Percentiles rank a stretch among this genome's conserved stretches.
Evolutionary conservation across 768 basidiomycete genomes (phyloP).

Genomic region (Kwoniella dejecticola): DNA sequence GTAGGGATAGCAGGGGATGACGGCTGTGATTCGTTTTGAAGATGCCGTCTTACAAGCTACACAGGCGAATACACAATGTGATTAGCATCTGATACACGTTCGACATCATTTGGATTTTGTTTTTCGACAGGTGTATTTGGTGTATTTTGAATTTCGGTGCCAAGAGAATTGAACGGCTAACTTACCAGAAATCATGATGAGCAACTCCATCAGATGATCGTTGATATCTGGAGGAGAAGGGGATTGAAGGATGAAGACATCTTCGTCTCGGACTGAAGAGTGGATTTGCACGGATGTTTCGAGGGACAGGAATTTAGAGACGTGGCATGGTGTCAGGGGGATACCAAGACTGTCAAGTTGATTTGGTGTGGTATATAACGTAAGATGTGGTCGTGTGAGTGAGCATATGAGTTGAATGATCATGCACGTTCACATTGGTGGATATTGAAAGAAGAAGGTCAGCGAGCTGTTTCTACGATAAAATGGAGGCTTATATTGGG

Average conservation of each 20-base stretch:
- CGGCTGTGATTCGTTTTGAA: slow-evolving; percentile 96
- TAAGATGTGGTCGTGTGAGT: not conserved
- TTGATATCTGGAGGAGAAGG: slow-evolving; percentile 63
- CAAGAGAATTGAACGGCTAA: not conserved
- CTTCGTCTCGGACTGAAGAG: slow-evolving; percentile 95
- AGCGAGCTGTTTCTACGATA: not conserved
- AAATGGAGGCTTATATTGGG: not conserved
- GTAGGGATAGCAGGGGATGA: slow-evolving; percentile 95
- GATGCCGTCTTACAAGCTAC: slow-evolving; percentile 94
- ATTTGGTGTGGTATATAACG: not conserved
- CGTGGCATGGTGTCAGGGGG: slow-evolving; percentile 80
- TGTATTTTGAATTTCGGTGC: no score
- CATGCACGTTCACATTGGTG: no score
- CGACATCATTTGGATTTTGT: no score
- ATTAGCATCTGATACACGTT: no score
- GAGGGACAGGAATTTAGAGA: slow-evolving; percentile 83
- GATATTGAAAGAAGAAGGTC: no score
- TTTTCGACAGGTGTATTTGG: no score
- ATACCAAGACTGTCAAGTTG: slow-evolving; percentile 73
- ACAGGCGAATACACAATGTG: not conserved
- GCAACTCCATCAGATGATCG: slow-evolving; percentile 93
- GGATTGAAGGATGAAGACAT: slow-evolving; percentile 93
- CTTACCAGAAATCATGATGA: slow-evolving; percentile 91
- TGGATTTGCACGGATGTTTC: slow-evolving; percentile 89
- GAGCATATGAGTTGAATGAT: not conserved